Base-by-base conservation (phyloP, 225 moss, liverwort and hornwort species). In the Sphagnum tenellum region DNA sequence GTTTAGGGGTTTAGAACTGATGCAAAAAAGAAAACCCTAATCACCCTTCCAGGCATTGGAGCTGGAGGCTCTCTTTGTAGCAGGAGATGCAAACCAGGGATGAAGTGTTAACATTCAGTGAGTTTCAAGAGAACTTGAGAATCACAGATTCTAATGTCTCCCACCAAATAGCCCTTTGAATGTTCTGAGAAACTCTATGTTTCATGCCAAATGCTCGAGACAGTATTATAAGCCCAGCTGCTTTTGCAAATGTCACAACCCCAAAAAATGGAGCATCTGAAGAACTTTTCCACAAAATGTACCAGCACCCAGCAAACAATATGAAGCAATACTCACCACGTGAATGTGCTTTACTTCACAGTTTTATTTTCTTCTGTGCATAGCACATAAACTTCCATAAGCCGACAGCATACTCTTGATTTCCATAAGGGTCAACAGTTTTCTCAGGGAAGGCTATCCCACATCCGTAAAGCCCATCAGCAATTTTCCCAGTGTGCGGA, bases 1-100 rank as follows among this genome's bases (percentile, higher is more conserved):
- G 29, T 29, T 29, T 29, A 29, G 29, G 29, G 29, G 29, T 29
- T 29, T 29, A 29, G 29, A 29, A 29, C 29, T 29, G 29, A 29
- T 29, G 29, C 29, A 29, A 29, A 29, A 29, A 29, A 29, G 29
- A 29, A 29, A 29, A 29, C 29, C 29, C 29, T 29, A 29, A 29
- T 29, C 29, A 29, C 29, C 6, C 29, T 52, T 6, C 52, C 87
- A 96, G 96, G 83, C 77, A 67, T 69, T 75, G 60, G 92, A 89
- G 55, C 67, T 96, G 12, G 96, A 92, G 72, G 81, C 85, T 77
- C 81, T 96, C 14, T 96, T 96, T 67, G 68, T 88, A 51, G 96
- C 92, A 45, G 96, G 96, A 12, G 92, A 96, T 62, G 96, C 85
- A 65, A 96, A 90, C 62, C 96, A 96, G 73, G 29, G 96, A 96